Evolutionary conservation across 2,329 filamentous ascomycete species (phyloP), one percentile per base, ranked within the genome.

Genomic region (Ascochyta pisi): DNA sequence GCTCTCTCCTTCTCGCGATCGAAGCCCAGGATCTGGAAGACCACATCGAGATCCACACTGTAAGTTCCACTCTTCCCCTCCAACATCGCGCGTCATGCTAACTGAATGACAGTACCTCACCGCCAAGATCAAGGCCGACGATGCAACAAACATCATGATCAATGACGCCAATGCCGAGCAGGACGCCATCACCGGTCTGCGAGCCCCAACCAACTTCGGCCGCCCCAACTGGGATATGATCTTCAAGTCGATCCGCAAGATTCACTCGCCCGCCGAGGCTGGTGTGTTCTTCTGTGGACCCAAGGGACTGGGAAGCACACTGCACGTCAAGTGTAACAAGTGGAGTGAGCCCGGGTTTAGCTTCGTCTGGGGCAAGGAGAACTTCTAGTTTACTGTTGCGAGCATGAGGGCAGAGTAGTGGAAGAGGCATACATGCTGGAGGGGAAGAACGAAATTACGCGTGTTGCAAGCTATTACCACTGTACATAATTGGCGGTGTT

Each of bases 131-230:
- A 92, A 92, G 80, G 84, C 86, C 24, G 90, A 93, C 73, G 91
- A 94, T 70, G 90, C 90, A 45, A 92, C 90, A 41, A 94, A 95
- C 78, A 94, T 95, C 79, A 94, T 94, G 90, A 92, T 94, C 82
- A 93, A 94, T 79, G 90, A 93, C 67, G 90, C 88, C 73, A 91
- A 92, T 70, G 89, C 89, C 63, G 89, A 94, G 73, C 89, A 89
- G 76, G 90, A 95, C 74, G 87, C 90, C 67, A 93, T 95, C 73
- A 95, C 91, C 0, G 91, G 91, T 50, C 83, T 95, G 27, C 84
- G 90, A 44, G 89, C 90, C 50, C 90, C 90, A 19, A 95, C 91
- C 39, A 95, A 92, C 79, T 92, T 95, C 73, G 91, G 91, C 50
- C 83, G 90, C 23, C 91, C 91, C 15, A 94, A 95, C 78, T 95